Percentiles rank a stretch among this genome's conserved stretches.
Evolutionary conservation across 192 early-diverging fungal species (phyloP).

Genomic region (Spinellus fusiger): DNA sequence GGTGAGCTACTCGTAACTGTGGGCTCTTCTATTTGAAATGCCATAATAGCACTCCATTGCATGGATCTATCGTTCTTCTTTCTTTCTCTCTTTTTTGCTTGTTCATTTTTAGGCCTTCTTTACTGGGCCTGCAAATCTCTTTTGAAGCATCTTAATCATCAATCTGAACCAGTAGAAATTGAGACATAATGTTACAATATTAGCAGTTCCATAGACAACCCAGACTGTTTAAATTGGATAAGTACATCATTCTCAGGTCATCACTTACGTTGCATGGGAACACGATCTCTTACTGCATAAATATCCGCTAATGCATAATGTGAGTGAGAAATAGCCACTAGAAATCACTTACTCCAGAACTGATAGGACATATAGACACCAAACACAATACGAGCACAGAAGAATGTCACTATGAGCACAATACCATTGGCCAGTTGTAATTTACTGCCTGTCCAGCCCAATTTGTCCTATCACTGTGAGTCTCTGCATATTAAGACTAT

Average conservation of each 20-base stretch:
- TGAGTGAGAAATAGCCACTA: background rate
- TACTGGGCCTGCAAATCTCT: constrained; percentile 28
- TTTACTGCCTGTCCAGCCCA: constrained; percentile 70
- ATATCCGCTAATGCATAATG: constrained; percentile 8
- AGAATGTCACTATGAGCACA: constrained; percentile 69
- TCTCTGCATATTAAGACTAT: no score
- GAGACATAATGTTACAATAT: constrained; percentile 55
- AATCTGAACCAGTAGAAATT: constrained; percentile 60
- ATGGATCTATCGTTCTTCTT: background rate
- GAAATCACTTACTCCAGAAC: constrained; percentile 42
- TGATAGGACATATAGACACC: constrained; percentile 69
- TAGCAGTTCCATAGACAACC: constrained; percentile 47
- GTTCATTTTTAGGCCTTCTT: background rate
- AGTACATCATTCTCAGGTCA: background rate
- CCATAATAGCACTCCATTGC: no score
- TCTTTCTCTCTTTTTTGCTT: background rate
- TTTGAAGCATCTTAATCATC: constrained; percentile 43
- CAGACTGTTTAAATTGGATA: constrained; percentile 1
- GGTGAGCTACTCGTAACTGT: no score
- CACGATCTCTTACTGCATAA: constrained; percentile 17
- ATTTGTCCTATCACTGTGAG: constrained; percentile 92
- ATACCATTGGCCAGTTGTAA: constrained; percentile 82
- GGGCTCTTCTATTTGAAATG: no score
- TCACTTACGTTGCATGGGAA: constrained; percentile 24
- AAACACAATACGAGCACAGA: constrained; percentile 68